Conservation (phyloP, 2,329 filamentous ascomycete species). For the Parastagonospora avenae region DNA sequence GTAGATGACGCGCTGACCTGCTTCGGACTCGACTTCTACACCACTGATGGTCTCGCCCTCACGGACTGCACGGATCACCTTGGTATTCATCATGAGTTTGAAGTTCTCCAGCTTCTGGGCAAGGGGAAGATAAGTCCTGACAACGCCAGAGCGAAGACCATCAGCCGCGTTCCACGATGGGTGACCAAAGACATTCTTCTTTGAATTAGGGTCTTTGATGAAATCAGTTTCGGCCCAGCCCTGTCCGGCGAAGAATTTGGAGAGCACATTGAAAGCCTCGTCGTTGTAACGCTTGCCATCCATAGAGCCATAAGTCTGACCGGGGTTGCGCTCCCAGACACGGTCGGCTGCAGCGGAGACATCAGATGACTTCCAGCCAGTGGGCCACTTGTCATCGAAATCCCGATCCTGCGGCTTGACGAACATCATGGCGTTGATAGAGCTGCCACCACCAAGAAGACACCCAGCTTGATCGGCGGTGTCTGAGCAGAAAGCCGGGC, state of each 20-base stretch:
- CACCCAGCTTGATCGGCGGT: conserved; percentile 74
- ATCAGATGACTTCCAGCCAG: conserved; percentile 70
- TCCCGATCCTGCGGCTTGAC: conserved; percentile 53
- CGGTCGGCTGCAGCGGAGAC: conserved; percentile 64
- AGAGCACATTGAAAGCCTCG: conserved; percentile 67
- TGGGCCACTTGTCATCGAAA: conserved; percentile 74
- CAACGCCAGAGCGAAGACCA: conserved; percentile 69
- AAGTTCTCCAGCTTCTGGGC: conserved; percentile 67
- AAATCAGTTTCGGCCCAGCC: conserved; percentile 70
- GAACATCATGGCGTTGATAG: conserved; percentile 59
- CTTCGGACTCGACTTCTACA: conserved; percentile 60
- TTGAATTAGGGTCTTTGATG: conserved; percentile 63
- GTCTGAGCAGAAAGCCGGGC: conserved; percentile 60
- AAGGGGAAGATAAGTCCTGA: conserved; percentile 71
- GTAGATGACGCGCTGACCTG: conserved; percentile 52
- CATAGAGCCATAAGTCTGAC: conserved; percentile 67
- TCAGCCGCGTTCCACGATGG: conserved; percentile 69
- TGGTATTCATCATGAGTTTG: conserved; percentile 67
- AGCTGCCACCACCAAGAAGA: conserved; percentile 68
- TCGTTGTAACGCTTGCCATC: conserved; percentile 70
- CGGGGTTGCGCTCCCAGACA: conserved; percentile 73
- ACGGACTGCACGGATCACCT: conserved; percentile 68
- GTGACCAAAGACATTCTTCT: conserved; percentile 64
- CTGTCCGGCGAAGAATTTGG: conserved; percentile 60
- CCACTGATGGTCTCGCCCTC: conserved; percentile 66